Percentiles rank a stretch among this genome's conserved stretches.
Conservation (phyloP, 192 early-diverging fungal species). For the Linnemannia elongata region DNA sequence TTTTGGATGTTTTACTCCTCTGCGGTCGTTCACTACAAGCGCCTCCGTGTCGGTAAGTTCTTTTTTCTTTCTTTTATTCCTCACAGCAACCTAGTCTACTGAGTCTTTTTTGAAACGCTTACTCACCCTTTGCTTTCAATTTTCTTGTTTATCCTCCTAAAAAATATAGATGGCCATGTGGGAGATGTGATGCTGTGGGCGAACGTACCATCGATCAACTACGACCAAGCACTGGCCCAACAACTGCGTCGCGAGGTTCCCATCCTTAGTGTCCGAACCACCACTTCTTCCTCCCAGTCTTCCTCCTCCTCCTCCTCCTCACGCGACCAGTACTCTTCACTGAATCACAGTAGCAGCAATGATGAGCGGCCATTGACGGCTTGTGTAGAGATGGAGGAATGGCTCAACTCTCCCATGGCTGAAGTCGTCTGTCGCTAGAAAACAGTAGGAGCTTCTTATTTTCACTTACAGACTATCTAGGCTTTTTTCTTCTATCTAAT, state of each 20-base stretch:
- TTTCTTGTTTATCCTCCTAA: neutral
- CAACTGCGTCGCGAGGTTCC: conserved; percentile 42
- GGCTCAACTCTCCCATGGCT: conserved; percentile 35
- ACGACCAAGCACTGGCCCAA: conserved; percentile 40
- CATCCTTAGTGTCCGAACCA: conserved; percentile 28
- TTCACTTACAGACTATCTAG: neutral
- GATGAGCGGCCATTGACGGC: conserved; percentile 51
- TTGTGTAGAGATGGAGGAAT: conserved; percentile 51
- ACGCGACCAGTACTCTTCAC: neutral
- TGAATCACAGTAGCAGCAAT: neutral
- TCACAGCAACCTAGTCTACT: neutral
- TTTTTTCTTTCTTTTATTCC: no score
- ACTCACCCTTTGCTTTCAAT: neutral
- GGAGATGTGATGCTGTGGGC: conserved; percentile 53
- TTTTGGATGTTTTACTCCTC: conserved; percentile 60
- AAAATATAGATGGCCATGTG: conserved; percentile 19
- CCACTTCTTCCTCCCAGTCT: neutral
- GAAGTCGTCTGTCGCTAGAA: conserved; percentile 44
- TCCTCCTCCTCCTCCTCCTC: neutral
- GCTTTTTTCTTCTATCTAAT: neutral
- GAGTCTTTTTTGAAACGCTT: neutral
- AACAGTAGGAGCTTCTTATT: neutral
- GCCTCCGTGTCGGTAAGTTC: conserved; percentile 32
- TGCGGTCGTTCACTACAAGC: conserved; percentile 49
- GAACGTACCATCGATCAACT: conserved; percentile 33